Evolutionary conservation across 441 rosid genomes (phyloP), one percentile per base, ranked within the genome.

Genomic region (Geranium incanum): DNA sequence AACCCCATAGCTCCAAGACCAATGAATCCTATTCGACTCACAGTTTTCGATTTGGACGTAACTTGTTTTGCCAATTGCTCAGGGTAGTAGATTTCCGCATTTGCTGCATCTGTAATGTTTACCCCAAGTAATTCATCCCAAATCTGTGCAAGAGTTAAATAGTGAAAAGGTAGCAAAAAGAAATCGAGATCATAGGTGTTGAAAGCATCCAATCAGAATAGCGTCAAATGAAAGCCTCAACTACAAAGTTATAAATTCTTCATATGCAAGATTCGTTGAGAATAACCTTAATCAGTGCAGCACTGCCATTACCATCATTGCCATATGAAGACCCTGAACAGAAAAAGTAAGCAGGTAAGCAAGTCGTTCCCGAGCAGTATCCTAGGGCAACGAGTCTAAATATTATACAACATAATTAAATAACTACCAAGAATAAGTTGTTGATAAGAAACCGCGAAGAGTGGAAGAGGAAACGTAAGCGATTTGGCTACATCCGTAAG

Each of bases 1-100:
- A 92, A 86, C 67, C 98, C 98, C 99, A 95, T 95, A 83, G 98
- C 98, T 75, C 98, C 98, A 68, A 89, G 99, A 71, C 99, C 99
- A 79, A 89, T 85, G 76, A 92, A 95, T 77, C 98, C 97, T 76
- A 92, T 79, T 77, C 83, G 84, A 68, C 79, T 81, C 67, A 89
- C 95, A 68, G 80, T 68, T 74, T 74, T 80, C 71, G 93, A 88
- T 71, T 80, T 81, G 76, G 85, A 73, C 69, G 77, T 81, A 70
- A 88, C 76, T 74, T 89, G 82, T 73, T 74, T 37, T 19, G 93
- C 96, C 69, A 89, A 76, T 71, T 88, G 79, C 78, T 90, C 97
- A 36, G 98, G 93, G 68, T 74, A 69, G 81, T 95, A 95, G 72
- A 81, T 76, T 81, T 88, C 91, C 67, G 74, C 77, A 81, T 68